These are phyloP conservation scores for Blastocladiella emersonii DNA, from an alignment of 371 early-diverging fungal genomes.

Conservation along the genomic window DNA sequence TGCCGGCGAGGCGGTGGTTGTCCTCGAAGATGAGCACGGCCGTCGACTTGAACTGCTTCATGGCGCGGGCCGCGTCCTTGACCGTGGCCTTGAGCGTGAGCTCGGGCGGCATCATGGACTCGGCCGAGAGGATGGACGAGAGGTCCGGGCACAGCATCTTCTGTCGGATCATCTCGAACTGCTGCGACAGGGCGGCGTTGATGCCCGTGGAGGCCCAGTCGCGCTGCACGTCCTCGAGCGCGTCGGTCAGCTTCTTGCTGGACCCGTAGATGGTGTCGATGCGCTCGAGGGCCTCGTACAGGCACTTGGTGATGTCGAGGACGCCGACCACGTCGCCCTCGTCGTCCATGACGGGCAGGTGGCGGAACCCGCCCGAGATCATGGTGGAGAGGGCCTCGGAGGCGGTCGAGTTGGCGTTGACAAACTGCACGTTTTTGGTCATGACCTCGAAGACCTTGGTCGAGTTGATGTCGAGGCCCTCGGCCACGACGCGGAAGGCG, in stretches of 20 bases:
- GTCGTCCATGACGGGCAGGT: conserved; percentile 87
- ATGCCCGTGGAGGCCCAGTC: conserved; percentile 48
- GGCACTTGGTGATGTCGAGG: conserved; percentile 88
- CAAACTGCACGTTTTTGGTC: conserved; percentile 80
- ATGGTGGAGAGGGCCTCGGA: conserved; percentile 87
- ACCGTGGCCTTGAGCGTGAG: conserved; percentile 68
- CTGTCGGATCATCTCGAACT: conserved; percentile 54
- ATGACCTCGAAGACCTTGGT: conserved; percentile 76
- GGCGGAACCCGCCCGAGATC: conserved; percentile 85
- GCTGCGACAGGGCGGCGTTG: conserved; percentile 40
- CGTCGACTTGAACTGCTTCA: conserved; percentile 74
- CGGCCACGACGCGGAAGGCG: conserved; percentile 74
- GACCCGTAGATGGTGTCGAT: conserved; percentile 87
- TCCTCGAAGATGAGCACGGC: conserved; percentile 81
- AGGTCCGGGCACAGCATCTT: conserved; percentile 80
- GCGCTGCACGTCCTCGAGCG: conserved; percentile 83
- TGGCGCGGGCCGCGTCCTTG: conserved; percentile 70
- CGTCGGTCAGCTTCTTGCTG: conserved; percentile 70
- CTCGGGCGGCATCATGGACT: conserved; percentile 39
- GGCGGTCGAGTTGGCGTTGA: conserved; percentile 61
- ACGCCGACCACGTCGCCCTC: conserved; percentile 85
- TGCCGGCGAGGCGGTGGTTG: conserved; percentile 60
- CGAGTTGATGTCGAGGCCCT: conserved; percentile 56
- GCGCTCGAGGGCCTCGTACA: conserved; percentile 85
- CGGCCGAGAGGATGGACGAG: conserved; percentile 47